These are phyloP conservation scores for Dalechampia spathulata DNA, from an alignment of 441 rosid genomes.

Conservation along the genomic window DNA sequence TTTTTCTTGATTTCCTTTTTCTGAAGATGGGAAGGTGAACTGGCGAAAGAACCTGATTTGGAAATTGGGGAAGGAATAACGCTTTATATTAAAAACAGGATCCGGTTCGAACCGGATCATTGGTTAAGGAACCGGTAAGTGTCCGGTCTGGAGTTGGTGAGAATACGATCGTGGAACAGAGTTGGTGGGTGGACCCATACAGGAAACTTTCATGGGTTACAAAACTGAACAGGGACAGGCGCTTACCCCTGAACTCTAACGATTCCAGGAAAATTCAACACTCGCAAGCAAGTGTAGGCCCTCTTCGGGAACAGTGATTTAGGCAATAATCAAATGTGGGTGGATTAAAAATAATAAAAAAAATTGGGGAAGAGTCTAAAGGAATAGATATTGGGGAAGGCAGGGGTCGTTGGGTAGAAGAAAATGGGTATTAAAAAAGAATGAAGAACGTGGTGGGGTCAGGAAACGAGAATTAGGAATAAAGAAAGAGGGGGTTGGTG, in stretches of 20 bases:
- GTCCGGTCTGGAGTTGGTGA: conserved; percentile 53
- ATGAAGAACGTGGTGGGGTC: not conserved
- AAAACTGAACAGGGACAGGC: too few relatives aligned
- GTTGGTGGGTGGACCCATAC: conserved; percentile 7
- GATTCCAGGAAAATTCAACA: too few relatives aligned
- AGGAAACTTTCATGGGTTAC: too few relatives aligned
- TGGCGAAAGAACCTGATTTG: conserved; percentile 2
- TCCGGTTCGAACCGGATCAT: conserved; percentile 21
- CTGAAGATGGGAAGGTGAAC: not conserved
- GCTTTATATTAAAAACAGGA: conserved; percentile 21
- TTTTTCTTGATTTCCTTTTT: not conserved
- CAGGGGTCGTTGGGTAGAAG: too few relatives aligned
- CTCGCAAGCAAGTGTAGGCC: too few relatives aligned
- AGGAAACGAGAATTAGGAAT: not conserved
- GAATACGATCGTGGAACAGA: conserved; percentile 2
- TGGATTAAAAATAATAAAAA: too few relatives aligned
- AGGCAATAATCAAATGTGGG: too few relatives aligned
- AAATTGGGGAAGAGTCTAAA: too few relatives aligned
- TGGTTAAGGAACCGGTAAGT: conserved; percentile 19
- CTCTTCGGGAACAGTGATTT: too few relatives aligned
- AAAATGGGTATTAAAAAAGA: too few relatives aligned
- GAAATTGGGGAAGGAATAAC: not conserved
- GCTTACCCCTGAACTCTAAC: too few relatives aligned
- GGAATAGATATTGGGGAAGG: too few relatives aligned
- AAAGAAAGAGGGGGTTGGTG: not conserved